Base-by-base conservation (phyloP, 164 flowering plant genomes). In the Umbilicus rupestris region DNA sequence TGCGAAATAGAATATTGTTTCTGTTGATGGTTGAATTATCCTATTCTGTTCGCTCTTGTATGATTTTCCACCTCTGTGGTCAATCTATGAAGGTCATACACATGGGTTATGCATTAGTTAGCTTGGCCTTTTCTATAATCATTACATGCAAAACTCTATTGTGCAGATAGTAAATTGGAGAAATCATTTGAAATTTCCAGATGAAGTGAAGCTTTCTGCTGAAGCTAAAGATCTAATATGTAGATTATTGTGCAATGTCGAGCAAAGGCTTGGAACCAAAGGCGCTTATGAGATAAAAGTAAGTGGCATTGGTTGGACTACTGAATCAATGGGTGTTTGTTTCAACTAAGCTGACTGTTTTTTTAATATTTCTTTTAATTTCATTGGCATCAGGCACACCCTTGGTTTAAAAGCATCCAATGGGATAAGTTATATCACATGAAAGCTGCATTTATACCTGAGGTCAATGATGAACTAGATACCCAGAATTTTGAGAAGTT, bases 401-500 rank as follows among this genome's bases (percentile, higher is more conserved):
- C 86, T 28, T 89, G 88, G 87, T 89, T 89, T 75, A 62, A 76
- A 24, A 86, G 82, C 45, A 63, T 81, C 49, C 84, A 84, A 37
- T 90, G 97, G 97, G 87, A 83, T 22, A 86, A 62, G 72, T 68
- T 90, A 52, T 85, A 84, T 76, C 77, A 78, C 22, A 88, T 86
- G 81, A 88, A 88, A 68, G 92, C 92, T 75, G 97, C 97, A 63
- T 88, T 90, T 73, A 73, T 82, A 71, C 97, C 97, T 52, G 91
- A 84, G 73, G 96, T 87, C 70, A 87, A 83, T 60, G 87, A 86
- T 72, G 92, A 89, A 47, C 71, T 89, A 70, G 96, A 89, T 69
- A 89, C 96, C 39, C 96, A 89, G 69, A 89, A 89, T 72, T 89
- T 89, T 80, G 92, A 87, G 62, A 89, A 87, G 77, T 87, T 87